These are phyloP conservation scores for Thermomucor indicae-seudaticae DNA, from an alignment of 371 early-diverging fungal species.

Conservation along the genomic window DNA sequence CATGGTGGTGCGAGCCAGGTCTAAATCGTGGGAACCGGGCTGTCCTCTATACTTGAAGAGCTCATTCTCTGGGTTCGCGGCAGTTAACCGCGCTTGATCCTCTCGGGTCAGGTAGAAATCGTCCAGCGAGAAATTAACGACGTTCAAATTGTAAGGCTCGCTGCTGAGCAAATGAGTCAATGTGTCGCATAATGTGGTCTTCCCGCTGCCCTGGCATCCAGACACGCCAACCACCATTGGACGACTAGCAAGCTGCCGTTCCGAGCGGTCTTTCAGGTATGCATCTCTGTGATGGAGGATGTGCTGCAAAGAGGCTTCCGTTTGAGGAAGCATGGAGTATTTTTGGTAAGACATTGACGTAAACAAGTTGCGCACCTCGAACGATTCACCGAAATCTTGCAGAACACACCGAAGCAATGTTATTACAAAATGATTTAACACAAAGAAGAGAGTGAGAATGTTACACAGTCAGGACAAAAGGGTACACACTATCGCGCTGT, in stretches of 20 bases:
- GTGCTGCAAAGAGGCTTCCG: slow-evolving; percentile 32
- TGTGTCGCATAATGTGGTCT: slow-evolving; percentile 63
- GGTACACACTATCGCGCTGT: neutral
- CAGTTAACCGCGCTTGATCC: slow-evolving; percentile 57
- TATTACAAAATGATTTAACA: too few relatives aligned
- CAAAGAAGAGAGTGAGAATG: too few relatives aligned
- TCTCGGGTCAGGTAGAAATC: slow-evolving; percentile 78
- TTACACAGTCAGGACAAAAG: neutral
- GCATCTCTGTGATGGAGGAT: slow-evolving; percentile 31
- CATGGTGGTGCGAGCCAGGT: slow-evolving; percentile 55
- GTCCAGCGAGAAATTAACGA: slow-evolving; percentile 77
- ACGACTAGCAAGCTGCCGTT: slow-evolving; percentile 15
- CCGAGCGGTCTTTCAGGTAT: slow-evolving; percentile 16
- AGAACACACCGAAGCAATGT: too few relatives aligned
- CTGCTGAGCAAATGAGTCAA: slow-evolving; percentile 39
- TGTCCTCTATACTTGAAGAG: slow-evolving; percentile 77
- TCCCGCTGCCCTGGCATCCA: slow-evolving; percentile 82
- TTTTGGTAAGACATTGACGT: neutral
- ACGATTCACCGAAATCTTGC: too few relatives aligned
- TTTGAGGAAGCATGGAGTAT: slow-evolving; percentile 35
- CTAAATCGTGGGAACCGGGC: slow-evolving; percentile 88
- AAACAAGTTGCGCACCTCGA: too few relatives aligned
- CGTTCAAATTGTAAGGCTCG: slow-evolving; percentile 44
- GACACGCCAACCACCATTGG: slow-evolving; percentile 71
- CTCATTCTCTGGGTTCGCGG: slow-evolving; percentile 55